These are phyloP conservation scores for Litchi chinensis DNA, from an alignment of 345 rosid species.

Conservation along the genomic window DNA sequence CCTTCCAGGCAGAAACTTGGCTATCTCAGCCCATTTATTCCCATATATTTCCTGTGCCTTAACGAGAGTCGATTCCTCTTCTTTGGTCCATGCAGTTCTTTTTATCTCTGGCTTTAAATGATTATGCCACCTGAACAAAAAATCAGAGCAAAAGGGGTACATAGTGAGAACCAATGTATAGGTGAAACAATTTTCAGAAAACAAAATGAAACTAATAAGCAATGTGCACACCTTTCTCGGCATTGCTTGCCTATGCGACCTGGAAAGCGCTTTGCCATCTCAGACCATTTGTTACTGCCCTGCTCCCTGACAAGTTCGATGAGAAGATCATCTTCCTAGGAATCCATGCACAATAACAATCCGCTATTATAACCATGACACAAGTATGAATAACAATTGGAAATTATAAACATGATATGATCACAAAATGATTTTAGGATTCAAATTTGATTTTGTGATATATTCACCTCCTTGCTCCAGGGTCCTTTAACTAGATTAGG, in stretches of 20 bases:
- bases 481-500: slow-evolving; percentile 60
- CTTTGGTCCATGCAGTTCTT: slow-evolving; percentile 60
- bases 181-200: too few species aligned
- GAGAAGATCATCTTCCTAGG: slow-evolving; percentile 59
- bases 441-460: background rate
- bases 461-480: slow-evolving; percentile 58
- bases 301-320: slow-evolving; percentile 41
- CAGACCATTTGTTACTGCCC: slow-evolving; percentile 58
- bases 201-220: too few species aligned
- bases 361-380: too few species aligned
- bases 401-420: background rate
- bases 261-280: slow-evolving; percentile 56
- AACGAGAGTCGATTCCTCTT: slow-evolving; percentile 56
- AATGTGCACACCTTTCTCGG: slow-evolving; percentile 57
- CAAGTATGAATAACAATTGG: background rate
- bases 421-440: background rate
- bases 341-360: background rate
- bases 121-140: slow-evolving; percentile 62
- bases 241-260: slow-evolving; percentile 84
- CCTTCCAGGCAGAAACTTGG: slow-evolving; percentile 72
- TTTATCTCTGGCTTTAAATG: slow-evolving; percentile 65
- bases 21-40: slow-evolving; percentile 77
- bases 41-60: slow-evolving; percentile 49
- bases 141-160: background rate
- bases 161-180: background rate